Conservation (phyloP, 2,329 filamentous ascomycete species). For the Fusarium nelsonii region DNA sequence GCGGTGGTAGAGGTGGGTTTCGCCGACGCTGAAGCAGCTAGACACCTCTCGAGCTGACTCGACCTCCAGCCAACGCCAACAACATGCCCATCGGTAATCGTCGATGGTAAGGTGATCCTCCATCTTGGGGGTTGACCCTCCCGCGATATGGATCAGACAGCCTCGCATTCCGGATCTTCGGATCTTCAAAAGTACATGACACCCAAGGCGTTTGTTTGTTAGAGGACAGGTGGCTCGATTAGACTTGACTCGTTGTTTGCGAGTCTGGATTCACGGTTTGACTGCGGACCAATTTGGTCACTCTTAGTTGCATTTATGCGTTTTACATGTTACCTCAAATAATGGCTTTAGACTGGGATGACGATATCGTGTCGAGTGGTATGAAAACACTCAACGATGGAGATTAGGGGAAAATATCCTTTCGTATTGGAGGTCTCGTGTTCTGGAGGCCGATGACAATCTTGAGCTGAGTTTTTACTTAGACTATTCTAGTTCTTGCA, state of each 20-base stretch:
- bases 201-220: constrained; percentile 50
- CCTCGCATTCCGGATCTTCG: constrained; percentile 35
- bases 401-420: constrained; percentile 15
- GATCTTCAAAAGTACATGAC: constrained; percentile 47
- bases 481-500: constrained; percentile 40
- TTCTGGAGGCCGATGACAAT: constrained; percentile 36
- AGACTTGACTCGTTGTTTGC: constrained; percentile 45
- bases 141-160: constrained; percentile 30
- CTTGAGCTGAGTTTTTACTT: constrained; percentile 31
- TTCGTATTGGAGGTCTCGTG: constrained; percentile 29
- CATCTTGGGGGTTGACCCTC: constrained; percentile 29
- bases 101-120: constrained; percentile 60
- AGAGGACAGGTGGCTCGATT: constrained; percentile 48
- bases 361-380: constrained; percentile 34
- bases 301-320: constrained; percentile 34
- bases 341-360: constrained; percentile 50
- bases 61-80: constrained; percentile 61
- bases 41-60: constrained; percentile 54
- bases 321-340: constrained; percentile 43
- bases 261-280: constrained; percentile 48
- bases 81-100: constrained; percentile 63
- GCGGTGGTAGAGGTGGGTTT: constrained; percentile 64
- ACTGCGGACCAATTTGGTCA: constrained; percentile 41
- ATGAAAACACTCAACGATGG: constrained; percentile 35
- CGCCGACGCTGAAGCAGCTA: constrained; percentile 52